Evolutionary conservation across 257 asterid species (phyloP), one percentile per base, ranked within the genome.

Genomic region (Capsicum baccatum): DNA sequence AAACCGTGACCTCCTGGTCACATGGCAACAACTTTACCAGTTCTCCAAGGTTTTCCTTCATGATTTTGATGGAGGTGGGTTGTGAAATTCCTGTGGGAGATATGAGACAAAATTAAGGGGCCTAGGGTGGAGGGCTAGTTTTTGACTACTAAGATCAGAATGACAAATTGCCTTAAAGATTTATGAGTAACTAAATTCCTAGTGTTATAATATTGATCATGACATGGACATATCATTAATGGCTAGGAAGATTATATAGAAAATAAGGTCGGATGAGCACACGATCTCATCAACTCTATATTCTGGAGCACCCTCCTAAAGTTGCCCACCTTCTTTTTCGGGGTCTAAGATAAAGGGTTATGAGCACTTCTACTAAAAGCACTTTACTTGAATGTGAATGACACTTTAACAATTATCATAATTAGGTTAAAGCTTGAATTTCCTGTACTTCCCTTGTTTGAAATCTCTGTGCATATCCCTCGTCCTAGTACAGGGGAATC

Each of bases 101-200:
- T 63, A 8, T 76, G 64, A 71, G 79, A 76, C 13, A 54, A 7
- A 76, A 7, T 26, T 76, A 76, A 33, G 81, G 81, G 81, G 33
- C 33, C 33, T 26, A 26, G 33, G 33, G 8, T 76, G 64, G 50
- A 76, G 47, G 21, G 26, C 64, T 54, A 26, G 50, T 14, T 54
- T 76, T 54, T 76, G 62, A 52, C 48, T 76, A 76, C 81, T 52
- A 26, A 54, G 48, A 52, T 48, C 81, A 76, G 33, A 26, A 26
- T 26, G 33, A 26, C 33, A 26, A 63, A 54, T 74, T 50, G 81
- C 44, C 64, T 76, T 48, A 54, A 13, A 26, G 13, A 52, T 52
- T 52, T 76, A 76, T 37, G 47, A 26, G 81, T 52, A 19, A 26
- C 48, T 52, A 33, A 52, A 52, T 26, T 52, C 48, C 21, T 21